Conservation (phyloP, 768 basidiomycete species). For the Hirschioporus abietinus region DNA sequence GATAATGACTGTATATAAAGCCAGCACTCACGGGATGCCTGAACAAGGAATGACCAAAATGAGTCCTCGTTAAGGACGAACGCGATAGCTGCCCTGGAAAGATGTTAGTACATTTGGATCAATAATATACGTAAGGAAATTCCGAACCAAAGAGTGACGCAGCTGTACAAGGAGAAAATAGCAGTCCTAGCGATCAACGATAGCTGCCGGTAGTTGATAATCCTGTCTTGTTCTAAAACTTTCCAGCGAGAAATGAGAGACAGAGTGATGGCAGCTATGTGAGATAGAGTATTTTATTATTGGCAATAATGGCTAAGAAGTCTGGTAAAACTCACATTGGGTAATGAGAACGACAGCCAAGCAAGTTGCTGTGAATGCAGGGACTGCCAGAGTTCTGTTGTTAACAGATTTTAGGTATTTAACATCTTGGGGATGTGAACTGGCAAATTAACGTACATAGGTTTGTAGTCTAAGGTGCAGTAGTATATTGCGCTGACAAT, state of each 20-base stretch:
- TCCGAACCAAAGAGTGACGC: neutral
- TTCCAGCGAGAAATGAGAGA: neutral
- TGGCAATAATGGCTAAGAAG: too few relatives aligned
- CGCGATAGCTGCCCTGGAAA: neutral
- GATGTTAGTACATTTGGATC: neutral
- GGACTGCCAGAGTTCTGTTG: neutral
- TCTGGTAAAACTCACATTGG: neutral
- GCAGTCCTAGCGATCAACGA: neutral
- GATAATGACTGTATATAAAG: neutral
- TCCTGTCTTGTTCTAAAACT: neutral
- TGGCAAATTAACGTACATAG: neutral
- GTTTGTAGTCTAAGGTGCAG: neutral
- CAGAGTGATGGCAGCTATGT: neutral
- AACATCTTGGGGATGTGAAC: neutral
- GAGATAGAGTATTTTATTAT: too few relatives aligned
- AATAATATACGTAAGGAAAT: too few relatives aligned
- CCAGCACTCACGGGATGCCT: neutral
- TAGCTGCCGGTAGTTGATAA: neutral
- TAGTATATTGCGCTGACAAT: neutral
- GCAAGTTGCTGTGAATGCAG: neutral
- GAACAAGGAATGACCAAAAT: neutral
- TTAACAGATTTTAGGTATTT: neutral
- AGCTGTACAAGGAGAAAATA: neutral
- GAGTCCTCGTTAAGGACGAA: neutral
- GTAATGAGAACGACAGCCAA: neutral